Percentiles rank a stretch among this genome's conserved stretches.
phyloP scores from a whole-genome alignment of 179 eudicot genomes.

The Drosera spatulata region DNA sequence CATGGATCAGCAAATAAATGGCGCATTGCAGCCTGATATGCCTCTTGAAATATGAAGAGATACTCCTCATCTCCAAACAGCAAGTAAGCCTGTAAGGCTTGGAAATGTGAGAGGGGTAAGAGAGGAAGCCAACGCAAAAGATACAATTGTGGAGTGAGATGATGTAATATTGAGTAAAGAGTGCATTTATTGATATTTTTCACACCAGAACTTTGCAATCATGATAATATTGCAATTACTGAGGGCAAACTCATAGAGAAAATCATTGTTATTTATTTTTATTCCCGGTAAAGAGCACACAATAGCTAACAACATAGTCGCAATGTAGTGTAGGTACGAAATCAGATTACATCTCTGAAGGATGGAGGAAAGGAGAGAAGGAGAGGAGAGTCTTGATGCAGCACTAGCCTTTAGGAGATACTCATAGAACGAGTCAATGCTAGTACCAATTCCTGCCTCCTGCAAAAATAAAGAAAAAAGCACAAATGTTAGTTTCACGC shows the following conservation, averaged over 20 bases:
- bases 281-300: too few relatives aligned
- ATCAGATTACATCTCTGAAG: too few relatives aligned
- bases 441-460: conserved; percentile 99
- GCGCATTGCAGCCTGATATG: conserved; percentile 90
- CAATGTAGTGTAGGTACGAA: too few relatives aligned
- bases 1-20: conserved; percentile 91
- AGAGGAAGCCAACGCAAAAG: background rate
- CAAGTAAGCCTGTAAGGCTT: conserved; percentile 51
- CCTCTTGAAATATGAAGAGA: conserved; percentile 93
- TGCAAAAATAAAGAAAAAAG: conserved; percentile 20
- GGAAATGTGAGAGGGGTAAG: background rate
- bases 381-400: conserved; percentile 6
- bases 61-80: conserved; percentile 96
- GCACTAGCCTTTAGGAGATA: conserved; percentile 88
- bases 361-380: background rate
- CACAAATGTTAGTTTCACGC: background rate
- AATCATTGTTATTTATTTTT: too few relatives aligned
- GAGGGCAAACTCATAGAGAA: too few relatives aligned
- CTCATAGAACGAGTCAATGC: conserved; percentile 98
- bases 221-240: too few relatives aligned
- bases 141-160: too few relatives aligned
- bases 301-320: too few relatives aligned
- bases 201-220: too few relatives aligned
- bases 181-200: too few relatives aligned
- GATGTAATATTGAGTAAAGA: too few relatives aligned